Evolutionary conservation across 1,139 yeast species (phyloP), one percentile per base, ranked within the genome.

Genomic region (Scheffersomyces quercinus): DNA sequence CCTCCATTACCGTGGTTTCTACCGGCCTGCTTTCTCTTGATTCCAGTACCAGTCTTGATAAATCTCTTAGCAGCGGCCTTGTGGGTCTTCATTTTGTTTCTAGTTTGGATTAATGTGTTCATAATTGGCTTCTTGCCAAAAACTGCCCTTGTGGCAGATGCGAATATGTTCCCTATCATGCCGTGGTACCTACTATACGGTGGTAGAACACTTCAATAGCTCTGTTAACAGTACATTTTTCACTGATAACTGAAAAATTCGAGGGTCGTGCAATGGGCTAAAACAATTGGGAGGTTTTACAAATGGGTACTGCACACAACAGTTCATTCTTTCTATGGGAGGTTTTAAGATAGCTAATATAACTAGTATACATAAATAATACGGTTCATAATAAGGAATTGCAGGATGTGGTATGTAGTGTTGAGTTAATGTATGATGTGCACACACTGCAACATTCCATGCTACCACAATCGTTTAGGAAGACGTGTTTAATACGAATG

Each of bases 1-100:
- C 96, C 93, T 3, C 91, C 89, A 58, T 89, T 90, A 39, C 98
- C 97, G 64, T 90, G 98, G 56, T 88, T 87, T 68, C 96, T 81
- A 9, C 96, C 95, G 15, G 95, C 88, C 55, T 82, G 85, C 46
- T 88, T 88, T 59, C 83, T 71, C 58, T 76, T 77, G 56, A 62
- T 62, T 29, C 74, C 75, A 38, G 62, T 60, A 3, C 76, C 76
- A n/a, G 53, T 54, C 44, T 51, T 83, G 34, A 54, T 50, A 42
- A 54, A 52, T 38, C 58, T 47, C 44, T 54, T 54, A 41, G 91
- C 90, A 8, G 95, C 86, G 6, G 89, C 83, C 57, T 84, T 80
- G 58, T 84, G 87, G 7, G 90, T 78, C 61, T 84, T 85, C 68
- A 79, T 70, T 44, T 74, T 74, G 45, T 53, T 69, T 64, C 88